Evolutionary conservation across 768 basidiomycete species (phyloP).

Genomic region (Boletus sp.): DNA sequence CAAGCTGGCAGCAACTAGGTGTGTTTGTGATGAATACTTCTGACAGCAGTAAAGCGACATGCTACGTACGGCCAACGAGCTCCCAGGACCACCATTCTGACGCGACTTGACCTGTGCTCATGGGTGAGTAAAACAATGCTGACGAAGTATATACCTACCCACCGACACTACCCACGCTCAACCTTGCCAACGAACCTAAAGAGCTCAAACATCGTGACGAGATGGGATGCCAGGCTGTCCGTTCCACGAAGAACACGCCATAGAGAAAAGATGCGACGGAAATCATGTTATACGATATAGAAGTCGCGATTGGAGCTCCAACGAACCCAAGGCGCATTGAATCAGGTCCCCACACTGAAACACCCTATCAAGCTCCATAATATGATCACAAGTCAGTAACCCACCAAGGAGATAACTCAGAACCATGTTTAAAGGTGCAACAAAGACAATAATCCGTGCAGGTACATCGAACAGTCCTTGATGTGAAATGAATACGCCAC

Average conservation of each 20-base stretch:
- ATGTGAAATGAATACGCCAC: conserved; percentile 1
- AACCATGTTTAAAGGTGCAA: conserved; percentile 81
- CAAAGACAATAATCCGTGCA: conserved; percentile 74
- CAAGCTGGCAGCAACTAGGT: conserved; percentile 52
- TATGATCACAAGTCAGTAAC: background rate
- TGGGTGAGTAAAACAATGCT: background rate
- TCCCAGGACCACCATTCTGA: conserved; percentile 99
- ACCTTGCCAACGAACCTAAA: conserved; percentile 63
- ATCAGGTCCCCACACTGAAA: conserved; percentile 87
- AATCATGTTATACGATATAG: conserved; percentile 84
- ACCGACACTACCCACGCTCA: conserved; percentile 83
- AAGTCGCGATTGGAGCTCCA: conserved; percentile 89
- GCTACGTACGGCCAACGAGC: conserved; percentile 51
- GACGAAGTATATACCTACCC: conserved; percentile 13
- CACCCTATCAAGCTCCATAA: conserved; percentile 44
- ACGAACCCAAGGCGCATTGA: conserved; percentile 81
- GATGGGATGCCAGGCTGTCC: conserved; percentile 85
- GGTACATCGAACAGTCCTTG: conserved; percentile 79
- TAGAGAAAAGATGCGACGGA: conserved; percentile 59
- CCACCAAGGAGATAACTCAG: conserved; percentile 82
- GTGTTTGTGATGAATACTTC: conserved; percentile 2
- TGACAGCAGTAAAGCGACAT: background rate
- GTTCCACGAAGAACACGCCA: conserved; percentile 59
- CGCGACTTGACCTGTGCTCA: conserved; percentile 61
- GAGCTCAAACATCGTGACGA: conserved; percentile 60